Percentiles rank a stretch among this genome's conserved stretches.
These are phyloP conservation scores for Helicocarpus griseus DNA, from an alignment of 2,329 filamentous ascomycete genomes.

Conservation along the genomic window DNA sequence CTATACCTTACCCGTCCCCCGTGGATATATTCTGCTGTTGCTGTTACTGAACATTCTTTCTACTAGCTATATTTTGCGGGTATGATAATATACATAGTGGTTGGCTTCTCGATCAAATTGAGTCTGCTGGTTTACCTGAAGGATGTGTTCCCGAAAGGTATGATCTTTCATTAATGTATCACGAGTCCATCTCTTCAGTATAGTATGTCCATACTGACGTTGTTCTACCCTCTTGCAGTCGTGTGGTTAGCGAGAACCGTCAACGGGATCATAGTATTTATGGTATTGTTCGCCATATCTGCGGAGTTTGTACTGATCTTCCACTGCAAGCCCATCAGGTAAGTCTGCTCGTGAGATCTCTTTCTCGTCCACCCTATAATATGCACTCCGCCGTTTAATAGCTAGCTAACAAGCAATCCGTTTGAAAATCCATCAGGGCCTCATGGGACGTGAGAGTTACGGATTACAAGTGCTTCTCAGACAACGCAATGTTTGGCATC, in stretches of 20 bases:
- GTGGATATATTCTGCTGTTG: not conserved
- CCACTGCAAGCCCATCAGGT: conserved; percentile 10
- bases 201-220: not conserved
- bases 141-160: conserved; percentile 11
- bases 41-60: not conserved
- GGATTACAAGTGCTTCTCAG: conserved; percentile 6
- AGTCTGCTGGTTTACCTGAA: conserved; percentile 11
- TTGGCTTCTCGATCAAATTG: not conserved
- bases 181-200: too few species aligned
- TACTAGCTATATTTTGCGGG: not conserved
- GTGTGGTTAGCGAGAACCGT: not conserved
- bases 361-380: not conserved
- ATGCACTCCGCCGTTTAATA: too few species aligned
- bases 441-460: conserved; percentile 9
- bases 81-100: not conserved
- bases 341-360: not conserved
- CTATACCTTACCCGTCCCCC: not conserved
- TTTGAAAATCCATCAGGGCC: not conserved
- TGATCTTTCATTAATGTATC: too few species aligned
- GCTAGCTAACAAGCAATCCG: too few species aligned
- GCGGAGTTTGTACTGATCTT: conserved; percentile 9
- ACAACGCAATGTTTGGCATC: conserved; percentile 8
- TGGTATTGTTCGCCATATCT: conserved; percentile 11
- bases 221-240: not conserved
- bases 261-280: conserved; percentile 7